phyloP scores from a whole-genome alignment of 192 early-diverging fungal species.

The Kappamyces sp. region DNA sequence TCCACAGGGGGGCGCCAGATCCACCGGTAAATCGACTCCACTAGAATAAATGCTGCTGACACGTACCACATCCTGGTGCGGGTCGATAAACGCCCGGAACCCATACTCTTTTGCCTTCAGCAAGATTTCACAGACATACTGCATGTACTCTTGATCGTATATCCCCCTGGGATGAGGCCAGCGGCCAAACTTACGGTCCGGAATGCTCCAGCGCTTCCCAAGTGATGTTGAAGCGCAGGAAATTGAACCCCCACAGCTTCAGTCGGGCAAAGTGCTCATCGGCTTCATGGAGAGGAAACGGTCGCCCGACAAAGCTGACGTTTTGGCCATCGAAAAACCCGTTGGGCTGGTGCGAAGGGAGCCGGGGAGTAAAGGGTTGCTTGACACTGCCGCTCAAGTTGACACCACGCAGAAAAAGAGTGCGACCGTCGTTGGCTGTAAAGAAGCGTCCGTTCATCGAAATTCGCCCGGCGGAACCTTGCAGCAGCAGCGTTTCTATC shows the following conservation, averaged over 20 bases:
- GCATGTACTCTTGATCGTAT: constrained; percentile 71
- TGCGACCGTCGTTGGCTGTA: constrained; percentile 38
- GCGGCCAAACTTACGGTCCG: constrained; percentile 22
- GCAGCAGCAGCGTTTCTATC: neutral
- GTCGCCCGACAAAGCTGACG: constrained; percentile 68
- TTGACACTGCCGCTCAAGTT: constrained; percentile 70
- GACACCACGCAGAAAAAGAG: constrained; percentile 63
- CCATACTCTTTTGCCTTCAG: constrained; percentile 65
- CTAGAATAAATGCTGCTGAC: neutral
- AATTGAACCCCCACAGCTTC: constrained; percentile 67
- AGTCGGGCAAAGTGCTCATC: constrained; percentile 67
- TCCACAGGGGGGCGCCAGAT: constrained; percentile 48
- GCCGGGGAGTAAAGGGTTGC: constrained; percentile 40
- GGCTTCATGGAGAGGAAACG: constrained; percentile 70
- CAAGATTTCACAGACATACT: constrained; percentile 61
- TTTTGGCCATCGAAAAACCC: constrained; percentile 66
- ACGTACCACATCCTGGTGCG: constrained; percentile 73
- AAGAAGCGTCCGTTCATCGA: constrained; percentile 19
- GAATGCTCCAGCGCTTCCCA: constrained; percentile 65
- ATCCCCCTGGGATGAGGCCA: constrained; percentile 30
- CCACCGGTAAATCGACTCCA: constrained; percentile 40
- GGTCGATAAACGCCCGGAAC: constrained; percentile 71
- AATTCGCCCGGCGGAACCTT: neutral
- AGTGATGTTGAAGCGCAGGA: constrained; percentile 66
- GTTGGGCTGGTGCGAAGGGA: constrained; percentile 33